Evolutionary conservation across 371 early-diverging fungal genomes (phyloP), one percentile per base, ranked within the genome.

Genomic region (Syncephalis plumigaleata): DNA sequence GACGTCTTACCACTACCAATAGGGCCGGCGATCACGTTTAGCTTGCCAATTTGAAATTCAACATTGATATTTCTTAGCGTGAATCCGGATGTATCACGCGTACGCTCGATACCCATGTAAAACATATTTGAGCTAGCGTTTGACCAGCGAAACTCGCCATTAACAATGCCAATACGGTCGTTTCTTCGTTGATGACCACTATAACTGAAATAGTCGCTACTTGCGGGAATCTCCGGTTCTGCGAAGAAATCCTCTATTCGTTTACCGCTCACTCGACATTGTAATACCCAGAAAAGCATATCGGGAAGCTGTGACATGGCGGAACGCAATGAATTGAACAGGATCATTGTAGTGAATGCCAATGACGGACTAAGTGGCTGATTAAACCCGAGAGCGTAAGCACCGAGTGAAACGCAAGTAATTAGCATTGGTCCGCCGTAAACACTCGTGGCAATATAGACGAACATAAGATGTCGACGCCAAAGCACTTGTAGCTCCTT

Each of bases 1-100:
- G 72, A 70, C 2, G 75, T 65, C 53, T 83, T 86, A 9, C 82
- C 85, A 31, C 66, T 58, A 18, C 73, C 64, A 20, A 77, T 66
- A 7, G 73, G 59, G 11, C 84, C 81, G 25, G 71, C 65, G 23
- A 84, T 53, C 21, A 82, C 57, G 15, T 71, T 66, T 15, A 84
- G 58, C 45, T 72, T 60, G 9, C 67, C 68, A 0, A 59, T 46
- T 0, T 77, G 78, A 56, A 87, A 83, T 1, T 52, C 45, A 9
- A 69, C 23, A 38, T 58, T 61, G 11, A 73, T 44, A 52, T 76
- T 56, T 9, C 55, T 58, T n/a, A 76, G 43, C 11, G 60, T 53
- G 27, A 75, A 75, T 17, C 53, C 56, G 27, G 63, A 58, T 3
- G 38, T 20, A 9, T 57, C 54, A 36, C 59, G 52, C 7, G 49